phyloP scores from a whole-genome alignment of 352 stramenopile genomes.

The Phytophthora sp. region DNA sequence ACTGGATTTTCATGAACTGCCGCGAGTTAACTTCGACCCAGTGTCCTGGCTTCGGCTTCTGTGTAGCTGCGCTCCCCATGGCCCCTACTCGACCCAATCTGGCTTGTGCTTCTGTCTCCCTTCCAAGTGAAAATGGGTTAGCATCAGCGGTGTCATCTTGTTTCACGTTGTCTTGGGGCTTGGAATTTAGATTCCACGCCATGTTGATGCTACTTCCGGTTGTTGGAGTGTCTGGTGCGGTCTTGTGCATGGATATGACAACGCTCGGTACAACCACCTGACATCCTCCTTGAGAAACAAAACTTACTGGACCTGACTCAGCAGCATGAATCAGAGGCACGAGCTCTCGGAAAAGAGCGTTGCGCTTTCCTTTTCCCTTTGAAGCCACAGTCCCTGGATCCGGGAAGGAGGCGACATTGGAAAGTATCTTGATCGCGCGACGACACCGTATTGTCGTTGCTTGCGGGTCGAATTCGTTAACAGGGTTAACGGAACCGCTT shows the following conservation, averaged over 20 bases:
- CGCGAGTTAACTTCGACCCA: conserved; percentile 60
- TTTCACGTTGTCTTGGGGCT: not conserved
- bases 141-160: not conserved
- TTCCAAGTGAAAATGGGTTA: not conserved
- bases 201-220: not conserved
- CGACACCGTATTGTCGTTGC: conserved; percentile 39
- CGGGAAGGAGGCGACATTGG: conserved; percentile 56
- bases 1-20: conserved; percentile 53
- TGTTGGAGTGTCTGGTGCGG: not conserved
- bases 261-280: conserved; percentile 24
- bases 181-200: conserved; percentile 8
- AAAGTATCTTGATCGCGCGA: conserved; percentile 50
- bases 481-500: not conserved
- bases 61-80: not conserved
- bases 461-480: conserved; percentile 2
- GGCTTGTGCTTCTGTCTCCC: not conserved
- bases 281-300: not conserved
- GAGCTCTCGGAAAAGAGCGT: conserved; percentile 29
- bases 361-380: conserved; percentile 29
- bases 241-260: conserved; percentile 10
- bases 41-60: conserved; percentile 46
- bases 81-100: not conserved
- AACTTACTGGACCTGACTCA: conserved; percentile 1
- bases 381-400: conserved; percentile 19
- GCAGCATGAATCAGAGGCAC: conserved; percentile 30